Base-by-base conservation (phyloP, 371 early-diverging fungal genomes). In the Lichtheimia hyalospora region DNA sequence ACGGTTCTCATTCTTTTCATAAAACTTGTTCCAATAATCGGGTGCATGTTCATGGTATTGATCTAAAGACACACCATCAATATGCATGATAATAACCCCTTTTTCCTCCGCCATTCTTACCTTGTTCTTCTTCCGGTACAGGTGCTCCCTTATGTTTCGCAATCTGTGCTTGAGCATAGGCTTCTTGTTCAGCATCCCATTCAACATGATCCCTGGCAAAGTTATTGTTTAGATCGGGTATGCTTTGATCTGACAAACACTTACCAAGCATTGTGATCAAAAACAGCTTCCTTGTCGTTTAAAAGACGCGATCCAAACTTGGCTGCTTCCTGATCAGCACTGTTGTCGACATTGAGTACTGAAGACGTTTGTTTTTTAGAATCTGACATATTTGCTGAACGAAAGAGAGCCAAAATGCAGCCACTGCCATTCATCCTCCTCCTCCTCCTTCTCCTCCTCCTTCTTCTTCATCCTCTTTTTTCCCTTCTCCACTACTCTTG, bases 1-100 rank as follows among this genome's bases (percentile, higher is more conserved):
- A 27, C 93, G 89, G 53, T 90, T 92, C 43, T 90, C 89, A 66
- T 98, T 96, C 63, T 92, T 90, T 70, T 92, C 84, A 65, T 95
- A 96, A 74, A 96, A 95, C 27, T 83, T 79, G 71, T 94, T 85
- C 81, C 81, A 81, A 43, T 70, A 81, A 44, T 77, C 70, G 15
- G 75, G 74, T 23, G 81, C 72, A 13, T 77, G 61, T 15, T 48
- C 64, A 58, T 72, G 71, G 27, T 81, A 81, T 66, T 75, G 71
- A 7, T 69, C 81, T 79, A 46, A 42, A 28, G 13, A 5, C 8
- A 13, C 50, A 40, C n/a, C n/a, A 43, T 27, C 16, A 20, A 25
- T 49, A 21, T 57, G 39, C 18, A 34, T 34, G 10, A 34, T 34
- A 8, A 34, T 34, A 6, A 2, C 10, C 20, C 20, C 5, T 27